phyloP scores from a whole-genome alignment of 2,329 filamentous ascomycete species.

The Rhinocladiella mackenziei region DNA sequence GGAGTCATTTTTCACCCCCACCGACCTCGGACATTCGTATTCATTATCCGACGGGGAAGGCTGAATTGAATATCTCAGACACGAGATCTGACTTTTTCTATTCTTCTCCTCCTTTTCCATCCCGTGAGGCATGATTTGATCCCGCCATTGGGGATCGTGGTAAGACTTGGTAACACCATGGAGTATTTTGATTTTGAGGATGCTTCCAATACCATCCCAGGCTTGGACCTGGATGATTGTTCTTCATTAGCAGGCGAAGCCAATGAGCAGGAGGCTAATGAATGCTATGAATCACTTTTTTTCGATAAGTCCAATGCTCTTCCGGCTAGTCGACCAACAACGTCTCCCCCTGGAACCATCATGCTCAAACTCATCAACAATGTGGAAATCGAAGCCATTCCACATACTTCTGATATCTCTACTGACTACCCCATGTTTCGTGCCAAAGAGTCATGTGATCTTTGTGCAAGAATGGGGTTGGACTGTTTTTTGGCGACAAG shows the following conservation, averaged over 20 bases:
- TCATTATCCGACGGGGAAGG: slow-evolving; percentile 17
- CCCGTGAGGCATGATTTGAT: neutral
- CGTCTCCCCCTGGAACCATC: slow-evolving; percentile 23
- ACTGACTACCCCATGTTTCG: slow-evolving; percentile 43
- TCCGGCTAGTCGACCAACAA: slow-evolving; percentile 32
- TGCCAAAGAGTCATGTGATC: slow-evolving; percentile 45
- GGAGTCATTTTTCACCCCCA: slow-evolving; percentile 19
- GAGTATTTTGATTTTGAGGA: slow-evolving; percentile 49
- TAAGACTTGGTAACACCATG: slow-evolving; percentile 33
- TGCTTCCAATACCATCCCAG: slow-evolving; percentile 39
- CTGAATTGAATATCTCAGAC: slow-evolving; percentile 14
- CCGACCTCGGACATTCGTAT: slow-evolving; percentile 17
- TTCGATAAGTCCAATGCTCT: slow-evolving; percentile 42
- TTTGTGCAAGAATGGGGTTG: slow-evolving; percentile 45
- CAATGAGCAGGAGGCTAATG: slow-evolving; percentile 38
- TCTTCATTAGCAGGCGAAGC: slow-evolving; percentile 39
- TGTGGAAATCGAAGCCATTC: slow-evolving; percentile 28
- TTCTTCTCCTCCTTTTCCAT: slow-evolving; percentile 4
- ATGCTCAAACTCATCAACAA: slow-evolving; percentile 30
- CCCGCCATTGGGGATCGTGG: too few species aligned
- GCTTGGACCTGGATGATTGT: slow-evolving; percentile 38
- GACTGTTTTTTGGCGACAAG: slow-evolving; percentile 46
- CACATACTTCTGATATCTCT: slow-evolving; percentile 23
- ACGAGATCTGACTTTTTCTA: neutral
- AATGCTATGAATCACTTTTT: slow-evolving; percentile 40